Percentiles rank a stretch among this genome's conserved stretches.
These are phyloP conservation scores for Microthlaspi erraticum DNA, from an alignment of 345 rosid species.

Conservation along the genomic window DNA sequence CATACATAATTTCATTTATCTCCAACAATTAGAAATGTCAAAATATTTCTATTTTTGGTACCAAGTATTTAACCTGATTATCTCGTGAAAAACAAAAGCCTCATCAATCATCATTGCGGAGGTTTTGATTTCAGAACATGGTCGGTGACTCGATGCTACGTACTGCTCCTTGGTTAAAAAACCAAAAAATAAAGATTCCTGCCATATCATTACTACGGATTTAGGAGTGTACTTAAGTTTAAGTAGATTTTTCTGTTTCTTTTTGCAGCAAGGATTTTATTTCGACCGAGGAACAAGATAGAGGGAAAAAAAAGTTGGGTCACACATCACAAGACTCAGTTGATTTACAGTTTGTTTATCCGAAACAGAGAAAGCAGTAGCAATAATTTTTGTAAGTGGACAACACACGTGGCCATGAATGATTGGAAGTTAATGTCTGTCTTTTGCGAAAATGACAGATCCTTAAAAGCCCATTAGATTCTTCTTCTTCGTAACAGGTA, in stretches of 20 bases:
- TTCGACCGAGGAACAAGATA: conserved; percentile 6
- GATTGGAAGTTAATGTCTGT: conserved; percentile 25
- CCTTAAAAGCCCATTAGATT: conserved; percentile 37
- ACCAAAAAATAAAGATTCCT: neutral
- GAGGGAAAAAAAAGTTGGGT: neutral
- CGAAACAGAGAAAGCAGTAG: conserved; percentile 31
- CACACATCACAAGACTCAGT: conserved; percentile 42
- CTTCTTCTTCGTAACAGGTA: conserved; percentile 29
- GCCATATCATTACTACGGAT: neutral
- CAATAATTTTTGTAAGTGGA: conserved; percentile 38
- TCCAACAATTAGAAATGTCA: neutral
- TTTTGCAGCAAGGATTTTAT: neutral
- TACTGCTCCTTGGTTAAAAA: neutral
- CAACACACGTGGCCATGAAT: conserved; percentile 31
- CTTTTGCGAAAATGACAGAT: conserved; percentile 37
- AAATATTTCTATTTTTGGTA: neutral
- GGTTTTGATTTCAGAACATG: neutral
- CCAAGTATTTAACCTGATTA: neutral
- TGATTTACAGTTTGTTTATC: conserved; percentile 37
- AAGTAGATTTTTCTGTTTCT: no score
- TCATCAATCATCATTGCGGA: neutral
- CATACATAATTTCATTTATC: conserved; percentile 3
- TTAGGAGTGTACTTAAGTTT: no score
- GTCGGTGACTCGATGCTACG: conserved; percentile 18
- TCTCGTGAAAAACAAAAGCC: conserved; percentile 2